Conservation (phyloP, 805 yeast species). For the Starmerella stellata region DNA sequence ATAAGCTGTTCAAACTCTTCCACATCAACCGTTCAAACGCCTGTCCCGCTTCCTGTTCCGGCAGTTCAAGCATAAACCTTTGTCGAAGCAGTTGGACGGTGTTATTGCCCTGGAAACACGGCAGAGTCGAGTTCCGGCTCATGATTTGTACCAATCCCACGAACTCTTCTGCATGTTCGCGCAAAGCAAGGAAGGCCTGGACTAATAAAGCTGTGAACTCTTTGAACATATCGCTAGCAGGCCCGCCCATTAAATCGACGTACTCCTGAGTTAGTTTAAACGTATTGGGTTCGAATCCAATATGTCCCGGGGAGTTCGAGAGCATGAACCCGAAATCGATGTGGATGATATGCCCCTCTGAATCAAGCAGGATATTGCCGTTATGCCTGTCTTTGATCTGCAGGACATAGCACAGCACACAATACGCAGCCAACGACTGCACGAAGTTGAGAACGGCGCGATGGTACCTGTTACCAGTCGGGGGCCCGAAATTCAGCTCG, state of each 20-base stretch:
- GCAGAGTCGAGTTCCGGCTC: constrained; percentile 78
- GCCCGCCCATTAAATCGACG: constrained; percentile 72
- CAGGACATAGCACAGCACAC: constrained; percentile 71
- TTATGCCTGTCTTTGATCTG: constrained; percentile 96
- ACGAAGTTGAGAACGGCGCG: constrained; percentile 76
- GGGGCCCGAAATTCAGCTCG: constrained; percentile 50
- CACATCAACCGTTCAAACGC: constrained; percentile 71
- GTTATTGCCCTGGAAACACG: constrained; percentile 64
- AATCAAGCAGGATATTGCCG: constrained; percentile 94
- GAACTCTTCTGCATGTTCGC: constrained; percentile 56
- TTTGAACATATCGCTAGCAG: constrained; percentile 39
- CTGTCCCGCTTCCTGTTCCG: constrained; percentile 51
- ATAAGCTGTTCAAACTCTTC: constrained; percentile 70
- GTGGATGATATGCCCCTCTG: constrained; percentile 74
- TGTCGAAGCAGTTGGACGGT: constrained; percentile 66
- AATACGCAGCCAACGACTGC: constrained; percentile 77
- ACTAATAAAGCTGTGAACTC: constrained; percentile 48
- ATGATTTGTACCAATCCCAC: constrained; percentile 76
- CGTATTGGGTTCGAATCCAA: constrained; percentile 95
- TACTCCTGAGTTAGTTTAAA: constrained; percentile 84
- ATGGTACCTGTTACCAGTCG: constrained; percentile 33
- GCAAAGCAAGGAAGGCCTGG: constrained; percentile 52
- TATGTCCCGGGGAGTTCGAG: constrained; percentile 90
- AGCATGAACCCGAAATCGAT: constrained; percentile 89
- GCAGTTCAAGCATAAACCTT: constrained; percentile 59